A percentile compares a stretch with the other conserved stretches of the same genome.
These are phyloP conservation scores for apple (Malus domestica) DNA, from an alignment of 306 rosid species.

Conservation along the genomic window ASM211411v1 NC_041804.1:5489501-5490000, in stretches of 20 bases:
- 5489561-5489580: conserved; percentile 41
- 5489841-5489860: too few relatives aligned
- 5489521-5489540: conserved; percentile 48
- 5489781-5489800: neutral
- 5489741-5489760: neutral
- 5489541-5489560: conserved; percentile 42
- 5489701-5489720: neutral
- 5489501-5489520: conserved; percentile 51
- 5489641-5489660: neutral
- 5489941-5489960: too few relatives aligned
- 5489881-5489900: neutral
- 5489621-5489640: neutral
- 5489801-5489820: neutral
- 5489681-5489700: neutral
- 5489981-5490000: neutral
- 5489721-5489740: neutral
- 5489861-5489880: neutral
- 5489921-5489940: too few relatives aligned
- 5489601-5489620: neutral
- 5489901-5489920: neutral
- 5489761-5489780: neutral
- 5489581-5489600: neutral
- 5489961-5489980: neutral
- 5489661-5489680: neutral
- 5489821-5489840: neutral